These are phyloP conservation scores for Yueomyces sp. DNA, from an alignment of 1,139 yeast species.

Conservation along the genomic window DNA sequence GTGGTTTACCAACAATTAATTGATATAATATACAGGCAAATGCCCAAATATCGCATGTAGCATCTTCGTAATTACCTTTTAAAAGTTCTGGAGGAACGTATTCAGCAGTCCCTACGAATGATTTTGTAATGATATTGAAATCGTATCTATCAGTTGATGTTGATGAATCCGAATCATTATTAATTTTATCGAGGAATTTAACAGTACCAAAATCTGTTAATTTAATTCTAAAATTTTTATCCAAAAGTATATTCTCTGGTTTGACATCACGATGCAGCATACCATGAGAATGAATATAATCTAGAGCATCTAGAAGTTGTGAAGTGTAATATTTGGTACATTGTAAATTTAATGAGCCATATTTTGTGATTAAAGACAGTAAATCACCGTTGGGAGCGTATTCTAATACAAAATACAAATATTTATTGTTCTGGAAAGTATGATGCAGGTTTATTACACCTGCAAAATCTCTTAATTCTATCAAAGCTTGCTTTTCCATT, in stretches of 20 bases:
- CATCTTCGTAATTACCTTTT: constrained; percentile 73
- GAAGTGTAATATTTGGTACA: constrained; percentile 43
- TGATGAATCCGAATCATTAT: constrained; percentile 29
- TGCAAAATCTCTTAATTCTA: constrained; percentile 50
- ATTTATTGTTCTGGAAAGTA: constrained; percentile 62
- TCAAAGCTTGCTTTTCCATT: constrained; percentile 61
- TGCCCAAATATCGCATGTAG: constrained; percentile 92
- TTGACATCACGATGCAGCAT: constrained; percentile 85
- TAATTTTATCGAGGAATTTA: constrained; percentile 43
- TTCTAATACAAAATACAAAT: constrained; percentile 61
- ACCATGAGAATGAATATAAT: constrained; percentile 44
- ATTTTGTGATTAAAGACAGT: constrained; percentile 41
- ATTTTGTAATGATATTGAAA: constrained; percentile 57
- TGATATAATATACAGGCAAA: constrained; percentile 88
- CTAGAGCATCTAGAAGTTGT: constrained; percentile 80
- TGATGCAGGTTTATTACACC: constrained; percentile 61
- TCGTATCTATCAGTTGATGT: constrained; percentile 34
- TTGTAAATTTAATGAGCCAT: constrained; percentile 40
- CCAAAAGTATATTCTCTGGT: constrained; percentile 82
- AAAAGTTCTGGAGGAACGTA: constrained; percentile 90
- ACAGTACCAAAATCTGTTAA: constrained; percentile 99
- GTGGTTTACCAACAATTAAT: constrained; percentile 89
- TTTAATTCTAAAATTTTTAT: constrained; percentile 66
- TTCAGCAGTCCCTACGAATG: constrained; percentile 68
- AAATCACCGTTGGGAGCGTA: constrained; percentile 71